Conservation (phyloP, 2,329 filamentous ascomycete genomes). For the Ceratocystis eucalypticola region DNA sequence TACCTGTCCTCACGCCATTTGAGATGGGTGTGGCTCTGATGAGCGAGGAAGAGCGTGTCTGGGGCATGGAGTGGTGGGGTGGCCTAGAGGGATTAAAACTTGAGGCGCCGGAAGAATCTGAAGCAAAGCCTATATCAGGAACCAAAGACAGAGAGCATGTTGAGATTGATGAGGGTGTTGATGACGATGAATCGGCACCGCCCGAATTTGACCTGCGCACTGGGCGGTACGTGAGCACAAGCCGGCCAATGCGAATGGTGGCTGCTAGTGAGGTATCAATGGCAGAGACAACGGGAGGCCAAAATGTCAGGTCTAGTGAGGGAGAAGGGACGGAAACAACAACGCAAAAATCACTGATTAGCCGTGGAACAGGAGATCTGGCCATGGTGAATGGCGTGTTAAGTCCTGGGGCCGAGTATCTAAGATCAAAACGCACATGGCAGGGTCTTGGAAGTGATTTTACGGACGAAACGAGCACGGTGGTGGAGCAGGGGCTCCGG, state of each 20-base stretch:
- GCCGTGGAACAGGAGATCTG: conserved; percentile 50
- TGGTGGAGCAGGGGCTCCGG: conserved; percentile 71
- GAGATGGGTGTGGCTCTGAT: conserved; percentile 70
- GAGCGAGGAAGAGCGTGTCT: conserved; percentile 61
- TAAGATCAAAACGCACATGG: conserved; percentile 77
- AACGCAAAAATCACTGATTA: conserved; percentile 37
- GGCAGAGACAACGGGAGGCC: conserved; percentile 23
- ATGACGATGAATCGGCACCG: conserved; percentile 59
- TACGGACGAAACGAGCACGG: conserved; percentile 43
- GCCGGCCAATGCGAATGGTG: conserved; percentile 51
- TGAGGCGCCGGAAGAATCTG: conserved; percentile 17
- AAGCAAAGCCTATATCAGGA: conserved; percentile 20
- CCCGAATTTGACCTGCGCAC: conserved; percentile 90
- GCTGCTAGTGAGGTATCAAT: neutral
- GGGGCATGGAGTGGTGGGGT: conserved; percentile 80
- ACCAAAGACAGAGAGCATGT: conserved; percentile 21
- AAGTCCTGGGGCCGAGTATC: conserved; percentile 83
- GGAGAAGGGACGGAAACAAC: conserved; percentile 8
- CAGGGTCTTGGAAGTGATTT: conserved; percentile 84
- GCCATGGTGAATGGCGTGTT: conserved; percentile 70
- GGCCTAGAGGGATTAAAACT: conserved; percentile 56
- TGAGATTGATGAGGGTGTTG: conserved; percentile 33
- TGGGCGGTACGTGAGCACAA: conserved; percentile 65
- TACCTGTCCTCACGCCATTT: conserved; percentile 86
- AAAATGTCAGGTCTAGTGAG: conserved; percentile 17